A percentile compares a stretch with the other conserved stretches of the same genome.
Conservation (phyloP, 2,329 filamentous ascomycete species). For the Colletotrichum liriopes region DNA sequence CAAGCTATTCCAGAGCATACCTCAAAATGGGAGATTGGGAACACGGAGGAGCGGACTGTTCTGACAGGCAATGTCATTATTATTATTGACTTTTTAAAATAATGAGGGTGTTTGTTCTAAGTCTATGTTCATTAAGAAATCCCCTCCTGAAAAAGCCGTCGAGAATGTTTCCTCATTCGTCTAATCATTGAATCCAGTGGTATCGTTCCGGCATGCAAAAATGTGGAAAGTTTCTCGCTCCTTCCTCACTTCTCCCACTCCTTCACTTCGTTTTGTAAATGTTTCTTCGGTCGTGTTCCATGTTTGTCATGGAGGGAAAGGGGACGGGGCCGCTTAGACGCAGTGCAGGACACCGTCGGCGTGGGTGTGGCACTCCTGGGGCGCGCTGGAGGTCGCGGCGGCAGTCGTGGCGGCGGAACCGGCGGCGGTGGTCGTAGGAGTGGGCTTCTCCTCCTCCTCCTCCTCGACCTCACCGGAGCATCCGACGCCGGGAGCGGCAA, state of each 20-base stretch:
- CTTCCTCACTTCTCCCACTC: constrained; percentile 11
- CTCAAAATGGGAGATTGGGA: background rate
- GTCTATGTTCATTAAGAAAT: constrained; percentile 37
- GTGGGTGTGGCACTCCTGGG: constrained; percentile 66
- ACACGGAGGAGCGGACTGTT: constrained; percentile 1
- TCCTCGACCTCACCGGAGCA: constrained; percentile 64
- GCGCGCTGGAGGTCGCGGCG: constrained; percentile 71
- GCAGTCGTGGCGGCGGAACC: constrained; percentile 54
- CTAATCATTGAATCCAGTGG: constrained; percentile 26
- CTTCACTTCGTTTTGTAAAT: background rate
- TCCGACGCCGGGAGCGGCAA: constrained; percentile 74
- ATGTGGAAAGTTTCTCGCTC: background rate
- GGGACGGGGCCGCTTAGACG: constrained; percentile 9
- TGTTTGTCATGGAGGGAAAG: too few species aligned
- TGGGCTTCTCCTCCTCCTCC: constrained; percentile 22
- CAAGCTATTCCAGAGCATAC: background rate
- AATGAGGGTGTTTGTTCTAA: constrained; percentile 37
- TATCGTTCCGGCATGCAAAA: constrained; percentile 38
- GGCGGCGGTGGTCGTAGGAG: constrained; percentile 51
- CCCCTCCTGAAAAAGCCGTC: constrained; percentile 2
- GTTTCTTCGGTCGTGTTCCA: background rate
- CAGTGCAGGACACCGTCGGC: constrained; percentile 56
- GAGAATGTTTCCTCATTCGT: constrained; percentile 13
- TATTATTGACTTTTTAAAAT: constrained; percentile 27
- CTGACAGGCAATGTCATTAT: constrained; percentile 35